A percentile compares a stretch with the other conserved stretches of the same genome.
These are phyloP conservation scores for Amphicarpaea edgeworthii DNA, from an alignment of 306 rosid genomes.

Conservation along the genomic window DNA sequence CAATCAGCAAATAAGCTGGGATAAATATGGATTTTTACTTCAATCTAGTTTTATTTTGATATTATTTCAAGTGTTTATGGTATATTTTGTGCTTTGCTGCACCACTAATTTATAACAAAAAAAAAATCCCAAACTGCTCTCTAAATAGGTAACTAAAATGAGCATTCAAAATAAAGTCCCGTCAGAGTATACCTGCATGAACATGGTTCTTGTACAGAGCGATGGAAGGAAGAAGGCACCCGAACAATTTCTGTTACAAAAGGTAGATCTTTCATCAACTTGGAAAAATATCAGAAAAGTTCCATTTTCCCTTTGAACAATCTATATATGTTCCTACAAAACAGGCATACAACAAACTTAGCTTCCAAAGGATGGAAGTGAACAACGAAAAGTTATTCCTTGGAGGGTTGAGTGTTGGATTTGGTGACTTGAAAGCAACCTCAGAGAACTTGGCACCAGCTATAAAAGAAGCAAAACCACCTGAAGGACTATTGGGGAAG, in stretches of 20 bases:
- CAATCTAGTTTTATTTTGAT: conserved; percentile 19
- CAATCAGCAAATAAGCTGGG: not conserved
- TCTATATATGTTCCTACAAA: conserved; percentile 23
- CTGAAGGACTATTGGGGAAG: conserved; percentile 61
- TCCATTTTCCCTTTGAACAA: conserved; percentile 17
- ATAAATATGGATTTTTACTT: conserved; percentile 17
- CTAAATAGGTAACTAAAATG: conserved; percentile 70
- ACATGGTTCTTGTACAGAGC: conserved; percentile 54
- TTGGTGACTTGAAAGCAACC: conserved; percentile 80
- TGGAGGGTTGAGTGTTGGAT: conserved; percentile 71
- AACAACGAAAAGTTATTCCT: conserved; percentile 57
- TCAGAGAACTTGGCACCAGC: conserved; percentile 60
- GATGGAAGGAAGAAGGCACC: conserved; percentile 63
- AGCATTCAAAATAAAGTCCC: conserved; percentile 79
- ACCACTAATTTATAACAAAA: not conserved
- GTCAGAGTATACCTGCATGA: conserved; percentile 76
- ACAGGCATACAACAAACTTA: conserved; percentile 65
- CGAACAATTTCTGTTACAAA: conserved; percentile 49
- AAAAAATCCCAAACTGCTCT: conserved; percentile 40
- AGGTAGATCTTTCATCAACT: conserved; percentile 57
- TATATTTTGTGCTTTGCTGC: conserved; percentile 27
- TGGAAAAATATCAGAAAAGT: conserved; percentile 10
- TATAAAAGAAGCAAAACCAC: conserved; percentile 66
- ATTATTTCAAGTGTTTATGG: conserved; percentile 18
- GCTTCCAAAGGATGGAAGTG: conserved; percentile 40